These are phyloP conservation scores for Capsicum rhomboideum DNA, from an alignment of 257 asterid species.

Conservation along the genomic window DNA sequence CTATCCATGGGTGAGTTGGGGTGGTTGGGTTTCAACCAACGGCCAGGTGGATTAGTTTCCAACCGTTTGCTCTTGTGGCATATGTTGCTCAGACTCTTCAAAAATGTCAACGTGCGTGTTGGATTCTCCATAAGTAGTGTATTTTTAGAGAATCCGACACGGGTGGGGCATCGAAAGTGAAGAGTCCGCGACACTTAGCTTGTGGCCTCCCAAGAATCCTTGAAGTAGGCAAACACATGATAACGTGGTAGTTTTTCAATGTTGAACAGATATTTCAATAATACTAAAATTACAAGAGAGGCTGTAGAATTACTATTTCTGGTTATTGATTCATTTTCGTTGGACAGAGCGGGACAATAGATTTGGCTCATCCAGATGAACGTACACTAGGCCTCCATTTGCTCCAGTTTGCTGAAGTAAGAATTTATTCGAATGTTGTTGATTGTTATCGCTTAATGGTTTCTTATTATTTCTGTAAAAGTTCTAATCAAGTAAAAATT, in stretches of 20 bases:
- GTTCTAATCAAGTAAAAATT: not conserved
- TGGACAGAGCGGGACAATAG: conserved; percentile 49
- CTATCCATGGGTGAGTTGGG: not conserved
- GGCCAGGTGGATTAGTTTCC: not conserved
- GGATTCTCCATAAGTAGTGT: too few species aligned
- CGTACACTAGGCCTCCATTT: conserved; percentile 75
- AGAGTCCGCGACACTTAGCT: too few species aligned
- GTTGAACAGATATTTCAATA: not conserved
- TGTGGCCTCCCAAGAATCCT: not conserved
- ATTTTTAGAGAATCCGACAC: too few species aligned
- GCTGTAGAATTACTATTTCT: not conserved
- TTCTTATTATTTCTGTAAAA: not conserved
- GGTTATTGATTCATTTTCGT: conserved; percentile 5
- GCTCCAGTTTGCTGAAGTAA: conserved; percentile 88
- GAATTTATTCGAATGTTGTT: not conserved
- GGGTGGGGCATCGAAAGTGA: too few species aligned
- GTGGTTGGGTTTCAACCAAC: not conserved
- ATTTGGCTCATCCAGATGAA: conserved; percentile 76
- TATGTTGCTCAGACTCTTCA: too few species aligned
- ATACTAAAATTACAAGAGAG: not conserved
- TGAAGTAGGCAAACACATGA: not conserved
- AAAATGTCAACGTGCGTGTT: too few species aligned
- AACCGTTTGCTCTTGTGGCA: not conserved
- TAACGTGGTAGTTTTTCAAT: not conserved
- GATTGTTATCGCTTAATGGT: not conserved